phyloP scores from a whole-genome alignment of 139 green algal genomes.

The Ulvella scutata region DNA sequence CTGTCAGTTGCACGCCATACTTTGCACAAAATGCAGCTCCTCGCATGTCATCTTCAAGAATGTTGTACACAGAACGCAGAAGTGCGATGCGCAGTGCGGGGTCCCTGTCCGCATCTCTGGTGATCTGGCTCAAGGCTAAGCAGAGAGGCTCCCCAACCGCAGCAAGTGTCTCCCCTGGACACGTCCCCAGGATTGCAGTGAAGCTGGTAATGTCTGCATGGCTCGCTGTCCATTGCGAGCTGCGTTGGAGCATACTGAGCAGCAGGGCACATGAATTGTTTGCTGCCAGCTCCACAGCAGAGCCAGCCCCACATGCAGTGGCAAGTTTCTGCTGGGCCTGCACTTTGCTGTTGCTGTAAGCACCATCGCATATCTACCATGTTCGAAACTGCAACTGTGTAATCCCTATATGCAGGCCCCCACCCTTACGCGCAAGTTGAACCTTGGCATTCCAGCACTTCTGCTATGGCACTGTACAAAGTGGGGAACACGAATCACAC shows the following conservation, averaged over 20 bases:
- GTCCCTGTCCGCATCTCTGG: slow-evolving; percentile 21
- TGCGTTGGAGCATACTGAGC: background rate
- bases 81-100: slow-evolving; percentile 20
- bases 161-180: slow-evolving; percentile 6
- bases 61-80: slow-evolving; percentile 31
- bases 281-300: slow-evolving; percentile 11
- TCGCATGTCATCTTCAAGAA: slow-evolving; percentile 33
- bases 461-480: too few species aligned
- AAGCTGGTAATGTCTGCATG: slow-evolving; percentile 21
- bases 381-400: too few species aligned
- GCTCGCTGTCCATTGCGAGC: slow-evolving; percentile 11
- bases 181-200: slow-evolving; percentile 27
- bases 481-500: too few species aligned
- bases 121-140: slow-evolving; percentile 8
- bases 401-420: too few species aligned
- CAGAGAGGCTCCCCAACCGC: slow-evolving; percentile 16
- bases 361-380: too few species aligned
- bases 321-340: slow-evolving; percentile 9
- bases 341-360: too few species aligned
- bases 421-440: too few species aligned
- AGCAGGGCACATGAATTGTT: slow-evolving; percentile 17
- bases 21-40: background rate
- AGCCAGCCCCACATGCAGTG: background rate
- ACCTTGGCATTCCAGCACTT: too few species aligned
- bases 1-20: background rate